Conservation (phyloP, 2,329 filamentous ascomycete species). For the Sphaceloma murrayae region DNA sequence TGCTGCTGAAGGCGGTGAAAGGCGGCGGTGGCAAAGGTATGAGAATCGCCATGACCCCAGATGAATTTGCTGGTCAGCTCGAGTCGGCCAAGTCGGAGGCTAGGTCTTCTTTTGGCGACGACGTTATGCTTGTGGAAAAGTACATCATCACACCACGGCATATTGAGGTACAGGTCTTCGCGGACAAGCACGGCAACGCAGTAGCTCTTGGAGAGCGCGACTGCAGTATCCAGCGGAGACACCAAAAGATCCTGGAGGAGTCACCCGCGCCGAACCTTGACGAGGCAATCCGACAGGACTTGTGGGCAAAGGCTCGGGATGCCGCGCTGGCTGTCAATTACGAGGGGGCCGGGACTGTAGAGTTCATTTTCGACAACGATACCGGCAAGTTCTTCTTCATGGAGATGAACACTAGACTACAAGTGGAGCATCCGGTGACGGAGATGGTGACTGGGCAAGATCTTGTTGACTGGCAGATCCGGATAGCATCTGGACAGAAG, state of each 20-base stretch:
- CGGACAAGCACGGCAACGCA: slow-evolving; percentile 55
- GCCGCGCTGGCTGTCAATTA: slow-evolving; percentile 56
- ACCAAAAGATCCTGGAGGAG: slow-evolving; percentile 59
- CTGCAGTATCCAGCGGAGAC: slow-evolving; percentile 55
- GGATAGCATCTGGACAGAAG: slow-evolving; percentile 64
- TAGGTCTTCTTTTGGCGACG: slow-evolving; percentile 54
- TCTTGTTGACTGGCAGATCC: slow-evolving; percentile 90
- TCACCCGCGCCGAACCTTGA: slow-evolving; percentile 54
- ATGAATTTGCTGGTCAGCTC: slow-evolving; percentile 52
- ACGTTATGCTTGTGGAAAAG: slow-evolving; percentile 58
- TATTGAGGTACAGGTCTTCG: slow-evolving; percentile 59
- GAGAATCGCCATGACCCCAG: slow-evolving; percentile 50
- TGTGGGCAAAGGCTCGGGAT: slow-evolving; percentile 56
- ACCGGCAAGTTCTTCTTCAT: slow-evolving; percentile 59
- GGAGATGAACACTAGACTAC: slow-evolving; percentile 71
- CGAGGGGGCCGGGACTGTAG: slow-evolving; percentile 57
- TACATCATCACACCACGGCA: slow-evolving; percentile 58
- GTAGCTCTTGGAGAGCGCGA: slow-evolving; percentile 56
- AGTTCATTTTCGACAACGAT: slow-evolving; percentile 62
- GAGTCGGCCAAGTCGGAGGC: slow-evolving; percentile 56
- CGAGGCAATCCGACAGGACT: slow-evolving; percentile 50
- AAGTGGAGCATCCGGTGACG: slow-evolving; percentile 94
- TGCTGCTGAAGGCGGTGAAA: slow-evolving; percentile 57
- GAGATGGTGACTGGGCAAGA: slow-evolving; percentile 69
- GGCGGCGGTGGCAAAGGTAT: slow-evolving; percentile 60